These are phyloP conservation scores for Alternaria burnsii DNA, from an alignment of 2,329 filamentous ascomycete genomes.

Conservation along the genomic window DNA sequence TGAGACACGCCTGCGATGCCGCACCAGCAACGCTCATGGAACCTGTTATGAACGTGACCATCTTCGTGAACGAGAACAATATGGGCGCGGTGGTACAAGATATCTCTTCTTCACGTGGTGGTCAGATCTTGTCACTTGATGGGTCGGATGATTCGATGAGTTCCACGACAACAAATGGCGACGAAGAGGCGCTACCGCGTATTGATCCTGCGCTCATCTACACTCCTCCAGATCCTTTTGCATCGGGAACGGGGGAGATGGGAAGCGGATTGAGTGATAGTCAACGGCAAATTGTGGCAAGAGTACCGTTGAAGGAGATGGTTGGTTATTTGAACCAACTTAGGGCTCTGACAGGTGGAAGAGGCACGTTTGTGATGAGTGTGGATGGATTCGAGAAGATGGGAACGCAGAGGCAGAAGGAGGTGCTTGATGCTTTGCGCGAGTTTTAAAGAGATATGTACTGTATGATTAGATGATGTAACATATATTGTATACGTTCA, in stretches of 20 bases:
- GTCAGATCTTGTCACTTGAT: constrained; percentile 76
- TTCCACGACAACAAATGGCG: constrained; percentile 11
- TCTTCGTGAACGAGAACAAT: constrained; percentile 82
- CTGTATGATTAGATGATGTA: neutral
- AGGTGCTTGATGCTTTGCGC: constrained; percentile 55
- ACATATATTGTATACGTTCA: neutral
- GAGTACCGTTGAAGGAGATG: constrained; percentile 96
- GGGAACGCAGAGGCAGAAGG: constrained; percentile 66
- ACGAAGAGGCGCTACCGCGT: constrained; percentile 44
- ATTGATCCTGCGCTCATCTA: constrained; percentile 83
- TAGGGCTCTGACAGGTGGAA: constrained; percentile 84
- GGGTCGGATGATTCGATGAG: constrained; percentile 23
- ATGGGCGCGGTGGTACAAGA: constrained; percentile 86
- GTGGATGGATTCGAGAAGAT: constrained; percentile 76
- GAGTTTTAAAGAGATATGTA: constrained; percentile 28
- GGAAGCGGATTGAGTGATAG: constrained; percentile 31
- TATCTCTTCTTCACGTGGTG: constrained; percentile 75
- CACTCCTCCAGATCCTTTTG: constrained; percentile 85
- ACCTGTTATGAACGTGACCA: constrained; percentile 89
- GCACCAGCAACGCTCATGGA: constrained; percentile 77
- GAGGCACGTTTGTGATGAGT: constrained; percentile 79
- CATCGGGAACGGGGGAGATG: constrained; percentile 42
- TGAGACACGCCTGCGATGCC: constrained; percentile 68
- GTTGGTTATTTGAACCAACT: constrained; percentile 91
- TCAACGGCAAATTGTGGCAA: constrained; percentile 74